A percentile compares a stretch with the other conserved stretches of the same genome.
Evolutionary conservation across 176 grass and related monocot genomes (phyloP).

Genomic region (Hsuehochloa calcarea): DNA sequence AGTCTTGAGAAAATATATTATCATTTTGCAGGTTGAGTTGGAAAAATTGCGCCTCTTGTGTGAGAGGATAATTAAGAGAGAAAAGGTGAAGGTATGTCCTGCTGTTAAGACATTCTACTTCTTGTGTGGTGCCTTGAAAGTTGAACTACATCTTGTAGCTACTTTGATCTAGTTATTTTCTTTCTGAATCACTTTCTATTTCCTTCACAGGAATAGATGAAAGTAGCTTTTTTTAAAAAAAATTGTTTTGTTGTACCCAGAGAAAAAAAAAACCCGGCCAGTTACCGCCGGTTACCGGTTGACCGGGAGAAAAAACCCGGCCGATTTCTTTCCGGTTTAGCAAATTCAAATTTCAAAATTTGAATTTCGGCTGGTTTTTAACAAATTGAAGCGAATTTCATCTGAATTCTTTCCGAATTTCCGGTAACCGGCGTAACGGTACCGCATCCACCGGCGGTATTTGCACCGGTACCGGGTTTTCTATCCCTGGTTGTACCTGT

Average conservation of each 20-base stretch:
- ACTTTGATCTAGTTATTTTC: neutral
- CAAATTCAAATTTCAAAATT: too few species aligned
- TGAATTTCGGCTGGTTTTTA: too few species aligned
- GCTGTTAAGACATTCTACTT: conserved; percentile 8
- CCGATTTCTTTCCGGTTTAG: too few species aligned
- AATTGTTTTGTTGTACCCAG: too few species aligned
- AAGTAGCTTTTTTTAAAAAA: neutral
- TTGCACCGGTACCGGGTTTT: too few species aligned
- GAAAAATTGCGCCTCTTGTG: conserved; percentile 96
- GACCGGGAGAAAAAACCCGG: too few species aligned
- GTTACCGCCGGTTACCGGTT: too few species aligned
- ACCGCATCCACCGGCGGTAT: too few species aligned
- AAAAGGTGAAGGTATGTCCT: conserved; percentile 84
- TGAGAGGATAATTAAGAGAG: conserved; percentile 96
- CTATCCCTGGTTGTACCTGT: neutral
- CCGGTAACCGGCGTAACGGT: too few species aligned
- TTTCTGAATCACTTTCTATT: conserved; percentile 4
- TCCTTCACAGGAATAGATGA: neutral
- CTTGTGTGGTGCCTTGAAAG: conserved; percentile 14
- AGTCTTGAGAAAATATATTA: conserved; percentile 16
- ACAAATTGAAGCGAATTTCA: too few species aligned
- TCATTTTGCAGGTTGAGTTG: conserved; percentile 72
- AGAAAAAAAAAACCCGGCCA: too few species aligned
- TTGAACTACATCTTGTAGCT: conserved; percentile 24
- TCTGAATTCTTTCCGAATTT: too few species aligned